Conservation (phyloP, 106 monocot genomes). For the Dactylorhiza incarnata region DNA sequence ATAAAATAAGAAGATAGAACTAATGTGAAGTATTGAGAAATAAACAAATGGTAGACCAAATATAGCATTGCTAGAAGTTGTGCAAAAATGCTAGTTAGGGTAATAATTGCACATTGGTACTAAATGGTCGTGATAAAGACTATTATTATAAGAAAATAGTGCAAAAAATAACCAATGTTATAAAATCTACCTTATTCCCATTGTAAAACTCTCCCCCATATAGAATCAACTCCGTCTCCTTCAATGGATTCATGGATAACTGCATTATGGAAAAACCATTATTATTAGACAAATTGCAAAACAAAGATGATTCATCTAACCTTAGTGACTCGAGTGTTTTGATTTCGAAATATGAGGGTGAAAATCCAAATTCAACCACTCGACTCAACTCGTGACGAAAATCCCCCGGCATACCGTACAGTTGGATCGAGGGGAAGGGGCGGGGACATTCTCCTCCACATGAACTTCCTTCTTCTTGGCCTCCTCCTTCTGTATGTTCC, state of each 20-base stretch:
- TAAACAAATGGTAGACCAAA: background rate
- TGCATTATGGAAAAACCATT: conserved; percentile 17
- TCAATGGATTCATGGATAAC: conserved; percentile 74
- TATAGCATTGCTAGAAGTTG: background rate
- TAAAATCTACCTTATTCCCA: conserved; percentile 62
- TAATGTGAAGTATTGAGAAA: background rate
- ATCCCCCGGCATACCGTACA: conserved; percentile 43
- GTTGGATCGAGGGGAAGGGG: conserved; percentile 86
- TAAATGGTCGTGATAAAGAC: background rate
- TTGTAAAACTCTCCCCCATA: conserved; percentile 99
- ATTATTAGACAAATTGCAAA: conserved; percentile 7
- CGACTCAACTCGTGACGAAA: background rate
- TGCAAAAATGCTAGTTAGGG: background rate
- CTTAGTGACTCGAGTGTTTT: background rate
- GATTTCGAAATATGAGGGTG: background rate
- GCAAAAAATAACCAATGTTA: background rate
- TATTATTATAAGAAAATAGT: background rate
- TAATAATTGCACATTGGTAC: background rate
- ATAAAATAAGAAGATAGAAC: background rate
- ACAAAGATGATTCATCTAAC: conserved; percentile 2
- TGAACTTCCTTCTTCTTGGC: conserved; percentile 99
- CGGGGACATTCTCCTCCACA: conserved; percentile 83
- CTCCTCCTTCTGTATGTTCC: conserved; percentile 90
- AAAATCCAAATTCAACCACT: background rate
- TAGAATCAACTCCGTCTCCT: conserved; percentile 78